Evolutionary conservation across 192 early-diverging fungal genomes (phyloP).

Genomic region (Podila minutissima): DNA sequence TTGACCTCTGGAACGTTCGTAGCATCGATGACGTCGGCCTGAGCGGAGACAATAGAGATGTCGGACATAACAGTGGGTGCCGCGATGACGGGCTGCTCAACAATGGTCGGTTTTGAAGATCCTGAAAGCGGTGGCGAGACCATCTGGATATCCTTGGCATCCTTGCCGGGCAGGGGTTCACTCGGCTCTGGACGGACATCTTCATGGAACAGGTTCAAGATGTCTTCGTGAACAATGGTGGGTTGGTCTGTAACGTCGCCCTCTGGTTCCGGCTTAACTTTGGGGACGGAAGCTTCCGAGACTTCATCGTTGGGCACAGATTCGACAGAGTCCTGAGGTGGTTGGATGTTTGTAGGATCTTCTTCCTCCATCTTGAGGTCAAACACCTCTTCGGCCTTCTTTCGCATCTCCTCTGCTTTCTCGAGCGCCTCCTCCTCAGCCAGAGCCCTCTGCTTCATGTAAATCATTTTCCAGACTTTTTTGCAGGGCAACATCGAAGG

Average conservation of each 20-base stretch:
- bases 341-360: not conserved
- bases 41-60: no score
- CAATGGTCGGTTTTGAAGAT: not conserved
- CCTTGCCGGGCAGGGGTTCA: not conserved
- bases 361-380: constrained; percentile 51
- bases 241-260: not conserved
- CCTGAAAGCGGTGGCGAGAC: not conserved
- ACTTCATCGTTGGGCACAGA: not conserved
- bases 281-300: not conserved
- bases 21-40: no score
- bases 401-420: constrained; percentile 45
- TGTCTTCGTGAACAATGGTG: constrained; percentile 34
- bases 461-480: constrained; percentile 47
- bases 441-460: constrained; percentile 41
- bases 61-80: not conserved
- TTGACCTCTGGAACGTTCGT: no score
- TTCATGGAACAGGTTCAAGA: constrained; percentile 43
- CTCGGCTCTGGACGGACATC: constrained; percentile 26
- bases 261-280: not conserved
- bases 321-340: not conserved
- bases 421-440: constrained; percentile 43
- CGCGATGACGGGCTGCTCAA: not conserved
- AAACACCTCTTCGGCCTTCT: constrained; percentile 50
- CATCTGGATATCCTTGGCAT: not conserved
- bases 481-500: constrained; percentile 42